Evolutionary conservation across 768 basidiomycete species (phyloP).

Genomic region (Podaxis sp.): DNA sequence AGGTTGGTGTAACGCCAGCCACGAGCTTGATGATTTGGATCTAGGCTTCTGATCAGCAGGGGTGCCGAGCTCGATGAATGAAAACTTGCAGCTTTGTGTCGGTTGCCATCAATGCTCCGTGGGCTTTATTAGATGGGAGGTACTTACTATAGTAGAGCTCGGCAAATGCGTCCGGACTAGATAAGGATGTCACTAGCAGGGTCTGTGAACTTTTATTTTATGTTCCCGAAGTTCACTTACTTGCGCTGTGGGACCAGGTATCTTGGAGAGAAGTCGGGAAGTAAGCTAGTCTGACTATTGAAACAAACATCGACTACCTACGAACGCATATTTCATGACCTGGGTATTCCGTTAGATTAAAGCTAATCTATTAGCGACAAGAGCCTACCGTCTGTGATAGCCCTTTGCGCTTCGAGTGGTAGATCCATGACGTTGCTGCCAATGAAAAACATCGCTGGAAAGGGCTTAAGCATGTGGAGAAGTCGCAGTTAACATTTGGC

Average conservation of each 20-base stretch:
- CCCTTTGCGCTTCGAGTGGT: constrained; percentile 57
- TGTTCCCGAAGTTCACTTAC: constrained; percentile 28
- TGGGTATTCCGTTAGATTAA: constrained; percentile 15
- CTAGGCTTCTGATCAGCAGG: constrained; percentile 22
- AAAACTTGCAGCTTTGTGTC: constrained; percentile 19
- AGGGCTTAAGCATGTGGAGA: not conserved
- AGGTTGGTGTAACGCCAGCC: constrained; percentile 54
- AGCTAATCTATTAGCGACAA: not conserved
- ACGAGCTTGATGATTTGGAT: constrained; percentile 55
- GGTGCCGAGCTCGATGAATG: not conserved
- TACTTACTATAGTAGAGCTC: constrained; percentile 72
- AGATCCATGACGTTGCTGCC: constrained; percentile 57
- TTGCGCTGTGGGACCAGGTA: constrained; percentile 56
- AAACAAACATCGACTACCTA: constrained; percentile 31
- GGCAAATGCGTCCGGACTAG: constrained; percentile 67
- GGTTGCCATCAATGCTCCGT: not conserved
- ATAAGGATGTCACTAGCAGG: constrained; percentile 50
- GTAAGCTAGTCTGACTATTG: constrained; percentile 5
- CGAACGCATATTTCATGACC: constrained; percentile 62
- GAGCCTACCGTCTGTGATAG: constrained; percentile 43
- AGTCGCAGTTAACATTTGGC: constrained; percentile 20
- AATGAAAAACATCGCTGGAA: constrained; percentile 58
- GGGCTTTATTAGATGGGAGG: not conserved
- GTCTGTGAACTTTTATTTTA: not conserved
- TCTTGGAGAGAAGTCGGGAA: constrained; percentile 26